A percentile compares a stretch with the other conserved stretches of the same genome.
phyloP scores from a whole-genome alignment of 208 protist genomes.

The Angomonas deanei region DNA sequence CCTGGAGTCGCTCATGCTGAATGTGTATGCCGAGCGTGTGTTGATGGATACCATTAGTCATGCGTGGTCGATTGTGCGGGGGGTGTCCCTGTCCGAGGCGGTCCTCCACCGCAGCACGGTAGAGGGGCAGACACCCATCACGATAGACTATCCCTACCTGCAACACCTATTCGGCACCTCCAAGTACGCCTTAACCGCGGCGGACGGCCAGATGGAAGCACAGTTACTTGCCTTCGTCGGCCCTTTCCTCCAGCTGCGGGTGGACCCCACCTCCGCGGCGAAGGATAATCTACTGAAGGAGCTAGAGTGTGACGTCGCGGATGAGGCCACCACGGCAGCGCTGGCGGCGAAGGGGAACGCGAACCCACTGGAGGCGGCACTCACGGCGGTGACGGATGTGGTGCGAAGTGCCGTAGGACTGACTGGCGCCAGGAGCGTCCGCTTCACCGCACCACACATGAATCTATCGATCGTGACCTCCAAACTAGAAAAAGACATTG shows the following conservation, averaged over 20 bases:
- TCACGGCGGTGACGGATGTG: conserved; percentile 1
- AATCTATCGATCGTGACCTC: conserved; percentile 45
- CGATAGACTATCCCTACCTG: conserved; percentile 69
- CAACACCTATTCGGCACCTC: conserved; percentile 30
- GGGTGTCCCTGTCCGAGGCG: conserved; percentile 19
- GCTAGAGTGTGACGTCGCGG: neutral
- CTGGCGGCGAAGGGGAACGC: neutral
- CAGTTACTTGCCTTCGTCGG: conserved; percentile 36
- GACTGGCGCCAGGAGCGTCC: conserved; percentile 14
- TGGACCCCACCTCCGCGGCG: neutral
- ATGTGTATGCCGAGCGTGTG: conserved; percentile 55
- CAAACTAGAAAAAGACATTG: conserved; percentile 47
- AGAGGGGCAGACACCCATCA: neutral
- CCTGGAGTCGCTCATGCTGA: conserved; percentile 49
- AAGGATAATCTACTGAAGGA: neutral
- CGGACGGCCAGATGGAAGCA: conserved; percentile 27
- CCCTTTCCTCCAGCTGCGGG: conserved; percentile 25
- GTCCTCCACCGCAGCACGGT: conserved; percentile 47
- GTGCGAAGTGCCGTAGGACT: conserved; percentile 12
- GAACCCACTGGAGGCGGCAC: neutral
- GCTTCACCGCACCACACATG: conserved; percentile 47
- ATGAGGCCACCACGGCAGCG: neutral
- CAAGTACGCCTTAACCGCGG: conserved; percentile 35
- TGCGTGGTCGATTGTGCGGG: conserved; percentile 44
- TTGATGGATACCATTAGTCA: conserved; percentile 45